phyloP scores from a whole-genome alignment of 176 grass and related monocot genomes.

The Saccharum spontaneum region DNA sequence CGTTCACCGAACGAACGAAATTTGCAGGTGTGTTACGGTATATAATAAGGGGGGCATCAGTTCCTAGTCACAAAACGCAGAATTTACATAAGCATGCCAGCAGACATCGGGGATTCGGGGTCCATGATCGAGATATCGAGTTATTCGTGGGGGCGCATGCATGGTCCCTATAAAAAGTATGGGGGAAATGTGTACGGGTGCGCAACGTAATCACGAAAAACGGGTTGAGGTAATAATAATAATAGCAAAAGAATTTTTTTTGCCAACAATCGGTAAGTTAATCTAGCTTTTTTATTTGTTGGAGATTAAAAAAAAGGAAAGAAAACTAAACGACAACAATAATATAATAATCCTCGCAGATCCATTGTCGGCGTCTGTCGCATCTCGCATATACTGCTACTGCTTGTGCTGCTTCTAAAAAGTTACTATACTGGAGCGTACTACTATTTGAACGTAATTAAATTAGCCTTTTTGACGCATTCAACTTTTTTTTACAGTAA shows the following conservation, averaged over 20 bases:
- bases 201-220: conserved; percentile 29
- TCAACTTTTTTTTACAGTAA: not conserved
- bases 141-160: too few species aligned
- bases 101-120: too few species aligned
- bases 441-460: not conserved
- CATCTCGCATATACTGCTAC: not conserved
- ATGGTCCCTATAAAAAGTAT: not conserved
- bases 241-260: not conserved
- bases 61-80: too few species aligned
- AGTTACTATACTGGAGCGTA: not conserved
- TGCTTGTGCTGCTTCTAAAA: not conserved
- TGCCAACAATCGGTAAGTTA: not conserved
- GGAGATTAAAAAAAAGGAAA: too few species aligned
- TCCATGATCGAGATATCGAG: too few species aligned
- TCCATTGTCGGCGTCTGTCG: conserved; percentile 14
- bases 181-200: not conserved
- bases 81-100: too few species aligned
- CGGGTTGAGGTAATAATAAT: not conserved
- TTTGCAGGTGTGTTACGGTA: too few species aligned
- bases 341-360: not conserved
- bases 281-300: not conserved
- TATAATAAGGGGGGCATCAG: too few species aligned
- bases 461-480: not conserved
- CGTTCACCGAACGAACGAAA: too few species aligned
- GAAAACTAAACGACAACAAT: not conserved